These are phyloP conservation scores for Esteya vermicola DNA, from an alignment of 2,329 filamentous ascomycete genomes.

Conservation along the genomic window DNA sequence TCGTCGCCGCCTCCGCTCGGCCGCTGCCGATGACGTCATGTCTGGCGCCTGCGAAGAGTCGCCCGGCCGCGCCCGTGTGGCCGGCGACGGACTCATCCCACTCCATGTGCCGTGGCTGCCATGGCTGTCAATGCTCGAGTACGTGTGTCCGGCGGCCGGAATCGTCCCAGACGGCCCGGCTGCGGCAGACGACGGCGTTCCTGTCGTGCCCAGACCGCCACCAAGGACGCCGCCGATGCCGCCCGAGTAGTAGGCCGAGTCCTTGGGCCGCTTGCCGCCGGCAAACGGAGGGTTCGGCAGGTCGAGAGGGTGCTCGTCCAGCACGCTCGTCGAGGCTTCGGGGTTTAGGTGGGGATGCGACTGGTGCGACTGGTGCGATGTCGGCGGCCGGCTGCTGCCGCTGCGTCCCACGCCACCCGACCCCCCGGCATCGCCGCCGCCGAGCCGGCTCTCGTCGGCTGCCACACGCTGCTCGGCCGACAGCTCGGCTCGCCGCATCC, in stretches of 20 bases:
- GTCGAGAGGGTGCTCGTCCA: too few species aligned
- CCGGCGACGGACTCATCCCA: conserved; percentile 31
- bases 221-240: conserved; percentile 18
- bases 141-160: conserved; percentile 25
- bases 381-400: conserved; percentile 9
- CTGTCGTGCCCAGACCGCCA: neutral
- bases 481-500: conserved; percentile 26
- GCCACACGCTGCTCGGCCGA: conserved; percentile 30
- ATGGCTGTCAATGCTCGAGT: conserved; percentile 32
- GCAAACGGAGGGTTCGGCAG: conserved; percentile 45
- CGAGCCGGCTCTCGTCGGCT: conserved; percentile 7
- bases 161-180: conserved; percentile 23
- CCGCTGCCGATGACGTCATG: conserved; percentile 17
- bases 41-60: conserved; percentile 3
- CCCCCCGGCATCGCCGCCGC: too few species aligned
- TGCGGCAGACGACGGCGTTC: neutral
- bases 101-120: conserved; percentile 39
- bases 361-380: conserved; percentile 12
- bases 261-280: conserved; percentile 35
- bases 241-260: conserved; percentile 48
- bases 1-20: conserved; percentile 40
- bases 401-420: too few species aligned
- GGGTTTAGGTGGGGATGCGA: neutral
- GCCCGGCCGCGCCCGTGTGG: conserved; percentile 8
- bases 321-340: conserved; percentile 2